Percentiles rank a stretch among this genome's conserved stretches.
Evolutionary conservation across 805 yeast species (phyloP).

Genomic region (Pichia manshurica): DNA sequence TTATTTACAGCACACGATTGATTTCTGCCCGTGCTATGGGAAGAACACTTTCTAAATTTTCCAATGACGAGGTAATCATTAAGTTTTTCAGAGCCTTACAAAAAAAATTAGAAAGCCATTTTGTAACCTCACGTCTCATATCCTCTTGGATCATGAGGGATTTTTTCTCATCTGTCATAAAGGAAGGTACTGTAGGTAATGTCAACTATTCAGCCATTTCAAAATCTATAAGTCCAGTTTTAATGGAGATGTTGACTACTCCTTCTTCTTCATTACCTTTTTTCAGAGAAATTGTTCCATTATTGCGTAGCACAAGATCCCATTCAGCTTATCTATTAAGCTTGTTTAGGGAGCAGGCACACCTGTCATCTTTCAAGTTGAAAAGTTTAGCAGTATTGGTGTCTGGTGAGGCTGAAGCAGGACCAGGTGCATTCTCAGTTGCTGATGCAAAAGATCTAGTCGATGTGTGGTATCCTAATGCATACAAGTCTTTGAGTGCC

Average conservation of each 20-base stretch:
- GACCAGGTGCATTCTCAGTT: constrained; percentile 84
- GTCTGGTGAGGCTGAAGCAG: constrained; percentile 91
- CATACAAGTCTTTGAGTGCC: constrained; percentile 58
- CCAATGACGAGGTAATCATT: constrained; percentile 32
- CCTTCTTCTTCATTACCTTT: constrained; percentile 35
- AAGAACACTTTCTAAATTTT: constrained; percentile 46
- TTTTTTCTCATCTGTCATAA: constrained; percentile 28
- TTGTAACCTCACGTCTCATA: constrained; percentile 76
- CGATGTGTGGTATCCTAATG: constrained; percentile 57
- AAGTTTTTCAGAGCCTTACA: constrained; percentile 35
- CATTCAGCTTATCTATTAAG: constrained; percentile 80
- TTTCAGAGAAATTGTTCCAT: constrained; percentile 82
- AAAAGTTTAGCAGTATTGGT: constrained; percentile 87
- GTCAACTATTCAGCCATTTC: constrained; percentile 20
- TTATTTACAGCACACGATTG: constrained; percentile 67
- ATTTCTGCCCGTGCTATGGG: constrained; percentile 77
- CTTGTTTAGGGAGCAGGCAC: constrained; percentile 72
- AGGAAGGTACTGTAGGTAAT: constrained; percentile 28
- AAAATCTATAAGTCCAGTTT: constrained; percentile 7
- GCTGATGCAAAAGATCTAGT: constrained; percentile 68
- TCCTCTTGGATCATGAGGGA: constrained; percentile 68
- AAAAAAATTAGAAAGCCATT: constrained; percentile 38
- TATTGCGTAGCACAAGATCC: constrained; percentile 75
- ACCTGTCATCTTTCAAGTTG: constrained; percentile 59
- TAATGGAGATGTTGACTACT: constrained; percentile 4